These are phyloP conservation scores for Cenchrus purpureus DNA, from an alignment of 176 grass and related monocot species.

Conservation along the genomic window DNA sequence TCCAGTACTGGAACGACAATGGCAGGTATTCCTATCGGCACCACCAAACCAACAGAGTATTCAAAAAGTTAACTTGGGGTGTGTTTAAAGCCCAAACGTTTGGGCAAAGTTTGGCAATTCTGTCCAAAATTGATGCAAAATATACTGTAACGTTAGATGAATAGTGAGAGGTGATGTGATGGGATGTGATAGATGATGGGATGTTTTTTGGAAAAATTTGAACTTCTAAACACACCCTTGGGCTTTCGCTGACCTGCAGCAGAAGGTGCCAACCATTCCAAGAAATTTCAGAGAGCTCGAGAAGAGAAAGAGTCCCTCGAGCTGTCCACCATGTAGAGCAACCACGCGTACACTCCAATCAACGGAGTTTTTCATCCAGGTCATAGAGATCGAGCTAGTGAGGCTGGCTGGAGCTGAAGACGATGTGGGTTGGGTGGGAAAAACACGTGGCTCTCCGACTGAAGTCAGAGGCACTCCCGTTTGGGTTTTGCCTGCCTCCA, in stretches of 20 bases:
- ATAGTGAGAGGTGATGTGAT: too few relatives aligned
- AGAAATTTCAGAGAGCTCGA: slow-evolving; percentile 27
- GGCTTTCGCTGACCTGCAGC: background rate
- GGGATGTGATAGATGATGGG: too few relatives aligned
- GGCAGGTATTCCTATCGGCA: background rate
- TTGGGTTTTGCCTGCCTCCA: background rate
- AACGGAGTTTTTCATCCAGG: background rate
- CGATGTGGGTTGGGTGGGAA: background rate
- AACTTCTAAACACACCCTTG: background rate
- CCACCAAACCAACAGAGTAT: background rate
- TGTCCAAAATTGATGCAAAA: too few relatives aligned
- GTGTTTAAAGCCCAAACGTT: too few relatives aligned
- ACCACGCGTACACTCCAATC: slow-evolving; percentile 20
- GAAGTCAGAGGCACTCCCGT: background rate
- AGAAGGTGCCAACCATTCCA: background rate
- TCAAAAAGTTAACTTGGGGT: background rate
- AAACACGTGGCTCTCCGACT: slow-evolving; percentile 5
- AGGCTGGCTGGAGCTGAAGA: background rate
- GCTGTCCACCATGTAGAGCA: slow-evolving; percentile 1
- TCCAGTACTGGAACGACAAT: slow-evolving; percentile 12
- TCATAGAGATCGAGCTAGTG: background rate
- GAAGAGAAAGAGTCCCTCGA: slow-evolving; percentile 19
- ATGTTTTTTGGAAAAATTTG: too few relatives aligned
- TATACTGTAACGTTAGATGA: too few relatives aligned
- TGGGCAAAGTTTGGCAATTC: too few relatives aligned